Evolutionary conservation across 208 protist species (phyloP).

Genomic region (Trypanosoma theileri): DNA sequence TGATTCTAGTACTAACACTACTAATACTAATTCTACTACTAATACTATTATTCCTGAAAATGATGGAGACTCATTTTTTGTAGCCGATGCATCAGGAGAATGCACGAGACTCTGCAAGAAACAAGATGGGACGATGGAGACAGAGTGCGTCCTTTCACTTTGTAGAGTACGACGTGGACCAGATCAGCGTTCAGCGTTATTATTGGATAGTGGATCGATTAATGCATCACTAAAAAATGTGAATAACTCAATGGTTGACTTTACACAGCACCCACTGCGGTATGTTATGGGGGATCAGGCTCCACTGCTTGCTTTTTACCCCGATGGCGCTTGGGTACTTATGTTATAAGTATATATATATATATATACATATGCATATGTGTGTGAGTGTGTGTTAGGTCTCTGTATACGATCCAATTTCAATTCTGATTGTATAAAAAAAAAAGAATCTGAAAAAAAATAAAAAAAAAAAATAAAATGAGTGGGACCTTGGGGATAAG

Average conservation of each 20-base stretch:
- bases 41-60: neutral
- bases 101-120: neutral
- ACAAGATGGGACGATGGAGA: neutral
- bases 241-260: neutral
- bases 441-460: neutral
- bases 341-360: neutral
- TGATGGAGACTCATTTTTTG: neutral
- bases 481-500: neutral
- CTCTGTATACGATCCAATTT: neutral
- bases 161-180: neutral
- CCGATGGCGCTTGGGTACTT: constrained; percentile 22
- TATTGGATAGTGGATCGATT: neutral
- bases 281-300: neutral
- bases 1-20: neutral
- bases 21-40: neutral
- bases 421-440: neutral
- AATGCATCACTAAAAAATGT: neutral
- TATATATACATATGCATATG: neutral
- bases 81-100: constrained; percentile 13
- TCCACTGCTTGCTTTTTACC: constrained; percentile 17
- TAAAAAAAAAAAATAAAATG: neutral
- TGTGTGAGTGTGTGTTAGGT: neutral
- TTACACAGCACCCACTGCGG: constrained; percentile 22
- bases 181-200: neutral
- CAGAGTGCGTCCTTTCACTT: constrained; percentile 10